Evolutionary conservation across 108 stramenopile genomes (phyloP).

Genomic region (Nitzschia sp.): DNA sequence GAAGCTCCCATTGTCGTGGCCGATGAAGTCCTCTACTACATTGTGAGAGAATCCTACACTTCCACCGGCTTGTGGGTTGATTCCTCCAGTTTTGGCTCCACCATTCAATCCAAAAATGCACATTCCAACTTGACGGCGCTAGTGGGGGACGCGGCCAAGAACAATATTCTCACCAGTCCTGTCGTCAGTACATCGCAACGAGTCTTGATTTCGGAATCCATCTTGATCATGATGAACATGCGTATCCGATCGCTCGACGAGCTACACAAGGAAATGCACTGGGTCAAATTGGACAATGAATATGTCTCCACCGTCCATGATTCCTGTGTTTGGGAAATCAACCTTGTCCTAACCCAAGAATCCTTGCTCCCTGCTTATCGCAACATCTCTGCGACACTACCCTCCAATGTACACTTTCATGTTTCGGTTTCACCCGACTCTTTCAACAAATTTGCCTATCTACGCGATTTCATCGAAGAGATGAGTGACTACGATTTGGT

Average conservation of each 20-base stretch:
- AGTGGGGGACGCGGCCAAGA: conserved; percentile 1
- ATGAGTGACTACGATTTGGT: conserved; percentile 20
- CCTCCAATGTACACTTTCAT: conserved; percentile 17
- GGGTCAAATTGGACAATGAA: conserved; percentile 15
- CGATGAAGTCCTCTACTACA: conserved; percentile 17
- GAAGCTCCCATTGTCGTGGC: conserved; percentile 18
- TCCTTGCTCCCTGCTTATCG: not conserved
- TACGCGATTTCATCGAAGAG: conserved; percentile 1
- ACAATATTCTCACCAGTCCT: conserved; percentile 1
- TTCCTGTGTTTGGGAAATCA: conserved; percentile 15
- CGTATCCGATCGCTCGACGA: conserved; percentile 1
- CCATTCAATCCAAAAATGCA: conserved; percentile 22
- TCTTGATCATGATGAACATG: conserved; percentile 10
- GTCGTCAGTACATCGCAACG: not conserved
- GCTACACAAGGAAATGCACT: not conserved
- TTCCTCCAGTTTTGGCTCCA: conserved; percentile 6
- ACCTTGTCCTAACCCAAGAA: conserved; percentile 4
- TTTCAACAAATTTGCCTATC: conserved; percentile 15
- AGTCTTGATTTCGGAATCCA: not conserved
- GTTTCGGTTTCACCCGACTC: not conserved
- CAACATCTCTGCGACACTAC: not conserved
- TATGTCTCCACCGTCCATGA: conserved; percentile 1
- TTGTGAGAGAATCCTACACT: conserved; percentile 11
- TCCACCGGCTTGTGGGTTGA: conserved; percentile 16
- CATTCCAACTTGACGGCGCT: conserved; percentile 9